Conservation (phyloP, 352 stramenopile genomes). For the Peronosclerospora sorghi region DNA sequence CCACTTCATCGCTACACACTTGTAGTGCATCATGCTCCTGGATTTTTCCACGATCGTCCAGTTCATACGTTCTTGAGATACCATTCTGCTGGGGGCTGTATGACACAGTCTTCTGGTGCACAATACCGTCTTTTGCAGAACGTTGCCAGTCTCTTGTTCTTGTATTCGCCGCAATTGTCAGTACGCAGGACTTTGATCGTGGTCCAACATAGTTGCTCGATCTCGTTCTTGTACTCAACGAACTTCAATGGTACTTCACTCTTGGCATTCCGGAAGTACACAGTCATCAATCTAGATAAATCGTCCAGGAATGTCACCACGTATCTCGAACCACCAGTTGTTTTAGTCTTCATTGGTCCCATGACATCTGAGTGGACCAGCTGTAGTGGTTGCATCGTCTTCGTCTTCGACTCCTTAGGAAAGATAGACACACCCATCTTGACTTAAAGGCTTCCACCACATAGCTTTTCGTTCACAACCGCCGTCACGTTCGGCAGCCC, state of each 20-base stretch:
- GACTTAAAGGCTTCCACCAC: background rate
- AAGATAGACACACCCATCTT: background rate
- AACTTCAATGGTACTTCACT: no score
- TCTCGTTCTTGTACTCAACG: no score
- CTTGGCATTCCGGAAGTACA: no score
- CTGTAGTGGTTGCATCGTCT: background rate
- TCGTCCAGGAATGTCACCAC: no score
- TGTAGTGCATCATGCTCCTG: background rate
- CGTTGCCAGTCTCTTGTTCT: background rate
- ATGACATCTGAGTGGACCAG: background rate
- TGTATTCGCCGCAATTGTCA: no score
- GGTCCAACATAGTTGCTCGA: no score
- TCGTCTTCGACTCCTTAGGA: background rate
- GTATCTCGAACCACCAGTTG: no score
- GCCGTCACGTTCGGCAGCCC: background rate
- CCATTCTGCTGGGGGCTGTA: background rate
- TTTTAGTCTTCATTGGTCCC: no score
- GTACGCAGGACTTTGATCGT: background rate
- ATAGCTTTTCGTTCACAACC: background rate
- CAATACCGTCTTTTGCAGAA: no score
- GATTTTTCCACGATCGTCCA: background rate
- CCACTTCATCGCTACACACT: no score
- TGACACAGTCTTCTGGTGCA: background rate
- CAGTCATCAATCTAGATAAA: no score
- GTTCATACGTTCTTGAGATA: background rate